Conservation (phyloP, 306 rosid species). For the Abrus pulchellus region DNA sequence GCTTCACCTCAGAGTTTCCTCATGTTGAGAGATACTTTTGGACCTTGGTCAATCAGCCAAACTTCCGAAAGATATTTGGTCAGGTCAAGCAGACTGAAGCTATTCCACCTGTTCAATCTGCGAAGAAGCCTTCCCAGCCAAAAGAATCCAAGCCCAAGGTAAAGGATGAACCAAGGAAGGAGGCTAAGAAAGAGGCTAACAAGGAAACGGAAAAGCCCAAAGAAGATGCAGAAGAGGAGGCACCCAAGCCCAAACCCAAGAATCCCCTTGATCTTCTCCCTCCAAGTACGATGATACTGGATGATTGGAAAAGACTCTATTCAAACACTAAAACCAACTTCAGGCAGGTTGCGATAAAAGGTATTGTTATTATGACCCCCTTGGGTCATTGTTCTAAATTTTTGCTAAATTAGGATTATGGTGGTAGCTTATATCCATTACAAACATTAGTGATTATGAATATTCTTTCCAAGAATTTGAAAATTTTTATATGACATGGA, state of each 20-base stretch:
- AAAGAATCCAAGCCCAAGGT: slow-evolving; percentile 73
- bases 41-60: slow-evolving; percentile 96
- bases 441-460: neutral
- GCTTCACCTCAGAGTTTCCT: slow-evolving; percentile 82
- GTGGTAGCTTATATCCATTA: neutral
- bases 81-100: slow-evolving; percentile 75
- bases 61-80: slow-evolving; percentile 74
- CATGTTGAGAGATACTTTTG: slow-evolving; percentile 94
- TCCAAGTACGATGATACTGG: slow-evolving; percentile 79
- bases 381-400: neutral
- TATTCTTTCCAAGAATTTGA: neutral
- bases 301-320: slow-evolving; percentile 89
- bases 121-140: slow-evolving; percentile 77
- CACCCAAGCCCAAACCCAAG: slow-evolving; percentile 82
- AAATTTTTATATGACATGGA: neutral
- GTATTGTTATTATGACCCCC: slow-evolving; percentile 40
- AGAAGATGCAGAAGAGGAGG: slow-evolving; percentile 63
- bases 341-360: slow-evolving; percentile 86
- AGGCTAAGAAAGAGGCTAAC: slow-evolving; percentile 49
- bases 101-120: slow-evolving; percentile 59
- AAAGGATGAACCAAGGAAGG: slow-evolving; percentile 76
- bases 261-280: slow-evolving; percentile 84
- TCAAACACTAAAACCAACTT: slow-evolving; percentile 83
- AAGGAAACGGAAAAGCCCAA: slow-evolving; percentile 53
- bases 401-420: neutral